Evolutionary conservation across 2,329 filamentous ascomycete genomes (phyloP).

Genomic region (Mariannaea elegans): DNA sequence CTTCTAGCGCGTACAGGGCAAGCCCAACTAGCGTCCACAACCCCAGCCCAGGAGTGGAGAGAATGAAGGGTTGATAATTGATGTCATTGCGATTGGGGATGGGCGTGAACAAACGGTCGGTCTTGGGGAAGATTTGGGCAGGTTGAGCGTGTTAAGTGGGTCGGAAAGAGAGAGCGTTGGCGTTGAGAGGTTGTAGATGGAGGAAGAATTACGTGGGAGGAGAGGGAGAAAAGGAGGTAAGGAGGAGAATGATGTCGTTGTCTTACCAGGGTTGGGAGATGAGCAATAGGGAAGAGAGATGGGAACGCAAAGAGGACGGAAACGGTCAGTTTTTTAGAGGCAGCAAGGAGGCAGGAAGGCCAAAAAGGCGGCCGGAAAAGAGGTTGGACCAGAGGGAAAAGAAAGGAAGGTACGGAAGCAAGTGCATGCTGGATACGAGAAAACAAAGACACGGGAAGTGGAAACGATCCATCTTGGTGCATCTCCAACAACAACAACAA

Average conservation of each 20-base stretch:
- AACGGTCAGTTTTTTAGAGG: neutral
- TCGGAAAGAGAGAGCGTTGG: slow-evolving; percentile 32
- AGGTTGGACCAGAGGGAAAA: neutral
- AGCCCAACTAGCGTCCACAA: slow-evolving; percentile 27
- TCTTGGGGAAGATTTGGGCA: slow-evolving; percentile 22
- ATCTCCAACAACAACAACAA: neutral
- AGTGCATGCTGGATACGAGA: slow-evolving; percentile 7
- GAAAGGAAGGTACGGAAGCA: neutral
- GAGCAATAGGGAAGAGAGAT: slow-evolving; percentile 15
- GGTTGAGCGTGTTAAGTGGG: slow-evolving; percentile 32
- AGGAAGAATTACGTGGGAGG: slow-evolving; percentile 21
- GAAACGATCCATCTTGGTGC: neutral
- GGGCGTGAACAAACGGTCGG: slow-evolving; percentile 29
- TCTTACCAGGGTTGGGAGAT: slow-evolving; percentile 16
- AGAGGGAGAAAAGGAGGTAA: slow-evolving; percentile 16
- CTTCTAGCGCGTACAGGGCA: slow-evolving; percentile 40
- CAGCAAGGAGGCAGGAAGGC: neutral
- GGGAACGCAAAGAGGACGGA: neutral
- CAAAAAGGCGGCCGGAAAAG: neutral
- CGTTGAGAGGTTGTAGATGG: slow-evolving; percentile 11
- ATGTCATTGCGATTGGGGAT: slow-evolving; percentile 27
- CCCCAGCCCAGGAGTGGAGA: slow-evolving; percentile 33
- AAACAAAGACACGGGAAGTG: slow-evolving; percentile 10
- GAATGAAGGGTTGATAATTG: slow-evolving; percentile 29
- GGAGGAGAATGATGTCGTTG: neutral